Percentiles rank a stretch among this genome's conserved stretches.
Conservation (phyloP, 2,329 filamentous ascomycete genomes). For the Aspergillus sp. region DNA sequence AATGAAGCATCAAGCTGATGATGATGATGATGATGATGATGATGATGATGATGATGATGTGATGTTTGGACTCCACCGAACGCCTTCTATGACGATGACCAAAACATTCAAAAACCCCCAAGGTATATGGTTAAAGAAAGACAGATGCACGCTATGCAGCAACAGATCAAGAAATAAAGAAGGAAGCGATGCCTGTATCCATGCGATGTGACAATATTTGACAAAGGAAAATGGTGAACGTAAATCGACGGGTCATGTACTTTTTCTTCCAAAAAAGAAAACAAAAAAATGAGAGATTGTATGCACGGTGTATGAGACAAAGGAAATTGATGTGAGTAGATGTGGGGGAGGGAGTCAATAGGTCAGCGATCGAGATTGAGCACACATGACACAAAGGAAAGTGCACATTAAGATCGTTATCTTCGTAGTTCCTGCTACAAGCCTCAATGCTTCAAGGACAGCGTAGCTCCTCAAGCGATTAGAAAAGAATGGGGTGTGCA, state of each 20-base stretch:
- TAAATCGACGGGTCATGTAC: constrained; percentile 4
- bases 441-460: constrained; percentile 10
- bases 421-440: constrained; percentile 26
- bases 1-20: not conserved
- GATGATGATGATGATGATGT: constrained; percentile 6
- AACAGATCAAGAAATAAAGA: constrained; percentile 8
- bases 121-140: constrained; percentile 12
- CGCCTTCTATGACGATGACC: constrained; percentile 22
- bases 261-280: not conserved
- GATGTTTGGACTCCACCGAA: constrained; percentile 15
- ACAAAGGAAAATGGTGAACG: constrained; percentile 1
- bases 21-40: constrained; percentile 5
- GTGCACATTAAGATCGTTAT: constrained; percentile 24
- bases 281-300: not conserved
- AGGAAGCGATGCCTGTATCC: not conserved
- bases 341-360: not conserved
- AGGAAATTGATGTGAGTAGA: not conserved
- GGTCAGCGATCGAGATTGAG: constrained; percentile 11
- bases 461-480: not conserved
- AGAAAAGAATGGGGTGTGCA: constrained; percentile 9
- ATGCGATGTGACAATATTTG: constrained; percentile 1
- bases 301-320: not conserved
- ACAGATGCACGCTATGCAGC: constrained; percentile 19
- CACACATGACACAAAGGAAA: constrained; percentile 21
- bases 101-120: constrained; percentile 6